Evolutionary conservation across 2,329 filamentous ascomycete genomes (phyloP).

Genomic region (Venturiaceae sp.): DNA sequence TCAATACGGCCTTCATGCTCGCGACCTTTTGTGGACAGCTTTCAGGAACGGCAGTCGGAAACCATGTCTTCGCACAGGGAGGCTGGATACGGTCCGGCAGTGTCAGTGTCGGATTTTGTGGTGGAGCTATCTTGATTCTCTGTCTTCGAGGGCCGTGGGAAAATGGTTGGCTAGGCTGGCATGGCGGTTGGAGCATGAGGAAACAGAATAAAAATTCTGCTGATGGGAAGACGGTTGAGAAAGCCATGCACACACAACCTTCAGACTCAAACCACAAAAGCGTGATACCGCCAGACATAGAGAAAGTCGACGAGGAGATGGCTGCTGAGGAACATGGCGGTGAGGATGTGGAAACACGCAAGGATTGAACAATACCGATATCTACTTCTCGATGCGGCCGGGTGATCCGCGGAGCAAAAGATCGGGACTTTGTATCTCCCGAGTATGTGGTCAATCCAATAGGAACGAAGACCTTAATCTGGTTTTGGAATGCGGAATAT

Average conservation of each 20-base stretch:
- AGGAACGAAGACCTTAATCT: background rate
- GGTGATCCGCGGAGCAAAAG: background rate
- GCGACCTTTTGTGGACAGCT: conserved; percentile 66
- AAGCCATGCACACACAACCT: background rate
- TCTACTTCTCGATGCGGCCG: no score
- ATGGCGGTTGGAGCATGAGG: conserved; percentile 43
- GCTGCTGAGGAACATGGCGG: conserved; percentile 4
- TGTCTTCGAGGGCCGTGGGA: conserved; percentile 45
- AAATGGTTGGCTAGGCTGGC: conserved; percentile 50
- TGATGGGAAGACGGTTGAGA: conserved; percentile 26
- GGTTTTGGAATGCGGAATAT: background rate
- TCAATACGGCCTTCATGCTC: conserved; percentile 80
- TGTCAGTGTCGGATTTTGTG: conserved; percentile 45
- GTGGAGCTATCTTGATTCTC: conserved; percentile 36
- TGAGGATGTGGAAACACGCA: background rate
- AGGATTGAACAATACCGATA: background rate
- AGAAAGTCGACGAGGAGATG: conserved; percentile 8
- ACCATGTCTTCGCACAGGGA: conserved; percentile 42
- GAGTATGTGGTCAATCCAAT: background rate
- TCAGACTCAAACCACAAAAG: background rate
- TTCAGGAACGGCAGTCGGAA: conserved; percentile 49
- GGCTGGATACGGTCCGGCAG: conserved; percentile 50
- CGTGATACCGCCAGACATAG: background rate
- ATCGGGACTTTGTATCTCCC: background rate
- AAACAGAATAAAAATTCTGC: conserved; percentile 30